Evolutionary conservation across 805 yeast genomes (phyloP), one percentile per base, ranked within the genome.

Genomic region (Myxozyma geophila): DNA sequence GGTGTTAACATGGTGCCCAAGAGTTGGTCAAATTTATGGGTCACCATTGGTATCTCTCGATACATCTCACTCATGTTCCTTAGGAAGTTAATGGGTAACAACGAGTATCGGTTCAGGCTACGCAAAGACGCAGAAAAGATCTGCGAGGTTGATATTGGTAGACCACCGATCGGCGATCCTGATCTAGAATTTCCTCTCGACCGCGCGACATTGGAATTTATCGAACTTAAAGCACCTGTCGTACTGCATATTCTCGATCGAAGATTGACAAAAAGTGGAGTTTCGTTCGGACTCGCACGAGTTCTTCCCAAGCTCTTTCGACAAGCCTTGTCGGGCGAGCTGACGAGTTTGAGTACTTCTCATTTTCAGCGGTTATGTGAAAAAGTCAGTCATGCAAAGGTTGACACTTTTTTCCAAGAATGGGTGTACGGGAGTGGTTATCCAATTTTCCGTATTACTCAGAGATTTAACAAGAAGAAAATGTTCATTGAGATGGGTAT

Each of bases 361-460:
- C 98, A 95, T 76, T 92, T 95, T 72, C 96, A 89, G 70, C 87
- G 89, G 69, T 88, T 92, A n/a, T 92, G 98, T 75, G 99, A 95
- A 73, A 89, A 92, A 70, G 98, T 95, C 8, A 90, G 93, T 62
- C 91, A 93, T 69, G 89, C 87, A 70, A 86, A 89, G 66, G 79
- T 95, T 8, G 97, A 90, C 51, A 71, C 80, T 0, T 95, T 95
- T 72, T 95, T 95, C 76, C 87, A 86, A 69, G 97, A 96, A 74
- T 95, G 99, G 99, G 89, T 95, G 1, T 85, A 81, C 75, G 90
- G 95, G 2, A 80, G 89, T 0, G 98, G 98, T 3, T 89, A 89
- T 21, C 99, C 99, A 0, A 82, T 87, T 1, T 90, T 95, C 73
- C 81, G 92, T 63, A 88, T 95, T 9, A 89, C 96, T 0, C 99